Base-by-base conservation (phyloP, 192 early-diverging fungal species). In the Entomortierella lignicola region DNA sequence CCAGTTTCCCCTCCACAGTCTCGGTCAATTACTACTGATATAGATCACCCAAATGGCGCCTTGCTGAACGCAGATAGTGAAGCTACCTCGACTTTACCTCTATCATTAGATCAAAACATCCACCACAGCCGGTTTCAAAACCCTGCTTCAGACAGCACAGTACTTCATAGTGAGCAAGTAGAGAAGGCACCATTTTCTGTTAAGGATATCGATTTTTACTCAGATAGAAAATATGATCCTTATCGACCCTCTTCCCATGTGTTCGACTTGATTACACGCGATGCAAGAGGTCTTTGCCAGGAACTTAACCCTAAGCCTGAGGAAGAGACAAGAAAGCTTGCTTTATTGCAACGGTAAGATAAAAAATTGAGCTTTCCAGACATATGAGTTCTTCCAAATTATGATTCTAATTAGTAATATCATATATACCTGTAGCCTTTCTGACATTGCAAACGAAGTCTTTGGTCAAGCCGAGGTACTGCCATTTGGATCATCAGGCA, bases 131-230 rank as follows among this genome's bases (percentile, higher is more conserved):
- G 66, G 29, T 63, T 69, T 39, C 32, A 64, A 44, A 47, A 60
- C 25, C 53, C 66, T 6, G 8, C 43, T 0, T 34, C 31, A 1
- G 37, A 31, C 7, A 37, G 42, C 32, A 32, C 39, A 50, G 37
- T 34, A 17, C 39, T 55, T 21, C 60, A 55, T 0, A 60, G 32
- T 27, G 61, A 60, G 17, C 54, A 31, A n/a, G 23, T 21, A 15
- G 65, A 51, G 15, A 69, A 69, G 50, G 29, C 55, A 8, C 61
- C 66, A 8, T 69, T 77, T 41, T 69, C 66, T 2, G 66, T 61
- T 66, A 77, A 77, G 55, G 73, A 77, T 21, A 77, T 77, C 25
- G 73, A 77, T 42, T 77, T 77, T 54, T 77, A 77, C 37, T 67
- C 73, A 4, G 73, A 77, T 51, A 57, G 59, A 23, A 77, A 77